These are phyloP conservation scores for Helotiales sp. DNA, from an alignment of 2,329 filamentous ascomycete species.

Conservation along the genomic window DNA sequence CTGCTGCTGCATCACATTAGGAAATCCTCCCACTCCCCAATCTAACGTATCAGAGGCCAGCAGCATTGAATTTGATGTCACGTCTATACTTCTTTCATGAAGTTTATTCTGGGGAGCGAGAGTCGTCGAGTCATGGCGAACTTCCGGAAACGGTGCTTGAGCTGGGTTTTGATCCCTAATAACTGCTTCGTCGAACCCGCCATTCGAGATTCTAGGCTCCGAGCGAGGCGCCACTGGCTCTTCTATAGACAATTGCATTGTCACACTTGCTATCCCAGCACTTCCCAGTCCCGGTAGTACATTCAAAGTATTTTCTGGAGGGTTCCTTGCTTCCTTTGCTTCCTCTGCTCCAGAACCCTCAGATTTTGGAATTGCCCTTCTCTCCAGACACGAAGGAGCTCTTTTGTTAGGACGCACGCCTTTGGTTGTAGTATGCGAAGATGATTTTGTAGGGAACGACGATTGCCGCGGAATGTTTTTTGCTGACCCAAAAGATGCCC, in stretches of 20 bases:
- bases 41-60: neutral
- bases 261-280: neutral
- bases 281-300: too few relatives aligned
- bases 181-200: neutral
- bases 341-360: neutral
- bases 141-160: neutral
- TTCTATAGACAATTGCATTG: neutral
- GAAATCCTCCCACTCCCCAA: neutral
- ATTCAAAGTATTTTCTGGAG: too few relatives aligned
- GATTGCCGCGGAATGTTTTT: neutral
- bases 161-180: too few relatives aligned
- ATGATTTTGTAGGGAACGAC: neutral
- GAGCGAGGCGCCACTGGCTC: neutral
- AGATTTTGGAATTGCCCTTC: neutral
- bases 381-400: neutral
- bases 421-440: neutral
- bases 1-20: neutral
- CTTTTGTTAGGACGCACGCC: neutral
- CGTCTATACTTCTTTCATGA: neutral
- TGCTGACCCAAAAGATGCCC: neutral
- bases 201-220: neutral
- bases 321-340: too few relatives aligned
- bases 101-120: neutral
- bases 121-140: neutral
- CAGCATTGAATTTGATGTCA: neutral